Evolutionary conservation across 2,329 filamentous ascomycete species (phyloP).

Genomic region (Diaporthe amygdali): DNA sequence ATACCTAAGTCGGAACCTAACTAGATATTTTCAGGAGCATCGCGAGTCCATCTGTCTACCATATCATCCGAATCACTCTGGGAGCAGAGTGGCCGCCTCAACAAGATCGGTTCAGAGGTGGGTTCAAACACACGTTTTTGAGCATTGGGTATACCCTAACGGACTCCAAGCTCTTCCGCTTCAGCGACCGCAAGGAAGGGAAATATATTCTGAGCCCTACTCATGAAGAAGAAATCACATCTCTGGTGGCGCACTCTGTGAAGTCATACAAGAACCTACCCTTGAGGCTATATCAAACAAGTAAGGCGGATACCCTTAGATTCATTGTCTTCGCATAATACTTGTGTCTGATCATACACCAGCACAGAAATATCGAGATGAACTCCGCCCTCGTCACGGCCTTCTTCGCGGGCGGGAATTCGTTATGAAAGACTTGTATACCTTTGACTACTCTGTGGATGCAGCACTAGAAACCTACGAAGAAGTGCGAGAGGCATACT

Average conservation of each 20-base stretch:
- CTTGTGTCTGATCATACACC: background rate
- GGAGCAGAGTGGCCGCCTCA: slow-evolving; percentile 82
- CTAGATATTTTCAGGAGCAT: slow-evolving; percentile 63
- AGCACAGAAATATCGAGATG: slow-evolving; percentile 94
- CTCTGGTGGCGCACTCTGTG: slow-evolving; percentile 73
- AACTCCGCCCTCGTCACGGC: slow-evolving; percentile 85
- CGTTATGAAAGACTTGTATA: slow-evolving; percentile 98
- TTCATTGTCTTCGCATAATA: too few relatives aligned
- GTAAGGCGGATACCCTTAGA: slow-evolving; percentile 48
- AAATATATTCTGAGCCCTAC: slow-evolving; percentile 85
- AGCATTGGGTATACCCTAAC: slow-evolving; percentile 6
- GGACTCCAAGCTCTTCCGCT: slow-evolving; percentile 72
- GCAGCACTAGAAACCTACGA: slow-evolving; percentile 83
- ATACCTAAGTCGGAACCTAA: slow-evolving; percentile 18
- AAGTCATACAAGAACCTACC: slow-evolving; percentile 88
- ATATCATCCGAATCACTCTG: slow-evolving; percentile 86
- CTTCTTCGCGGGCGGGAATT: slow-evolving; percentile 90
- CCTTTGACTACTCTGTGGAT: slow-evolving; percentile 75
- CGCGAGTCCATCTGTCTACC: slow-evolving; percentile 81
- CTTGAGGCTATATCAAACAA: slow-evolving; percentile 87
- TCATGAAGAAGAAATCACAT: slow-evolving; percentile 95
- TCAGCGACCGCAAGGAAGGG: slow-evolving; percentile 78
- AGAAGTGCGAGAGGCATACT: slow-evolving; percentile 75
- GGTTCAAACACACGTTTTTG: slow-evolving; percentile 15
- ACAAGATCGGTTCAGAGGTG: slow-evolving; percentile 75